These are phyloP conservation scores for Myriosclerotinia scirpicola DNA, from an alignment of 2,329 filamentous ascomycete genomes.

Conservation along the genomic window DNA sequence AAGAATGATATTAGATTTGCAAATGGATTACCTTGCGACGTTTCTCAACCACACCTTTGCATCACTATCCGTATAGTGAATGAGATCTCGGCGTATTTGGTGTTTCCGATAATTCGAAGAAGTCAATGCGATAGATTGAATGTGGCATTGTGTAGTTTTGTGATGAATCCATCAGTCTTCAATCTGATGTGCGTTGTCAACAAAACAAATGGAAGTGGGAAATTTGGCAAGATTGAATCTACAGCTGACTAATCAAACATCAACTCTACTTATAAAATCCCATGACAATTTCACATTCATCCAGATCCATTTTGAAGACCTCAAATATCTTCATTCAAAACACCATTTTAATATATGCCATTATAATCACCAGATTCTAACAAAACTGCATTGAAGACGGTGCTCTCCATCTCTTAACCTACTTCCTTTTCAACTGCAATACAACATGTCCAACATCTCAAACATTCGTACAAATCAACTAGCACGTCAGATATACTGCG, in stretches of 20 bases:
- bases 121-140: not conserved
- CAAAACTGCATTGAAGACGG: not conserved
- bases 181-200: not conserved
- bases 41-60: not conserved
- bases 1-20: not conserved
- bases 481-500: conserved; percentile 22
- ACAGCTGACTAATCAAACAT: conserved; percentile 7
- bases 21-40: not conserved
- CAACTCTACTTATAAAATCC: too few species aligned
- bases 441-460: not conserved
- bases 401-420: not conserved
- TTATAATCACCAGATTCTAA: too few species aligned
- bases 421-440: not conserved
- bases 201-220: not conserved
- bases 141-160: not conserved
- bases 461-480: not conserved
- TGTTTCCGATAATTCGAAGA: not conserved
- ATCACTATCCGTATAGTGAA: not conserved
- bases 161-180: not conserved
- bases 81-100: not conserved
- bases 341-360: too few species aligned
- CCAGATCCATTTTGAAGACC: not conserved
- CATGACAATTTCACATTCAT: not conserved
- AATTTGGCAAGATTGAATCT: not conserved
- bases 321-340: not conserved